Conservation (phyloP, 1,139 yeast species). For the Hansenula sp. region DNA sequence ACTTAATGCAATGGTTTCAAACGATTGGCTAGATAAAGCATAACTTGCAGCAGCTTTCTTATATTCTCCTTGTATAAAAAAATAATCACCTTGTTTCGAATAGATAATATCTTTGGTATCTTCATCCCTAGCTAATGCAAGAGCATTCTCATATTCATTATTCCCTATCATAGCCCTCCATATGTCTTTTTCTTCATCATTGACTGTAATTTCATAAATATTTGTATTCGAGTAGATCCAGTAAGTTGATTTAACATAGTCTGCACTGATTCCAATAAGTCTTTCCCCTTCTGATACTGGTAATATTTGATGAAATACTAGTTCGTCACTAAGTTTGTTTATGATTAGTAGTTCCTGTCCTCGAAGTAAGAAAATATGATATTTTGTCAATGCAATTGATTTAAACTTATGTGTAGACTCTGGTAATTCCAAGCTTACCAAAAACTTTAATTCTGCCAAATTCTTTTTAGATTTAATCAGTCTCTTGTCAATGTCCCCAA, state of each 20-base stretch:
- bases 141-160: conserved; percentile 66
- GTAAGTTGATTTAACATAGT: conserved; percentile 39
- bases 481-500: conserved; percentile 28
- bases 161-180: conserved; percentile 70
- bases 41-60: conserved; percentile 56
- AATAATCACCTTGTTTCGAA: conserved; percentile 59
- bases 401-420: conserved; percentile 28
- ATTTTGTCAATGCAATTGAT: conserved; percentile 43
- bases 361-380: conserved; percentile 45
- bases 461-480: conserved; percentile 13
- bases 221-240: conserved; percentile 53
- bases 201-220: conserved; percentile 65
- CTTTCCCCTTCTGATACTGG: conserved; percentile 34
- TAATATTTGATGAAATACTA: conserved; percentile 37
- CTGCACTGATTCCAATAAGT: conserved; percentile 57
- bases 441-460: conserved; percentile 29
- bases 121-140: conserved; percentile 39
- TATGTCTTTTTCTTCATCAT: conserved; percentile 66
- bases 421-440: conserved; percentile 36
- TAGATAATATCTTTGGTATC: conserved; percentile 50
- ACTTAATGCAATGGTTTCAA: conserved; percentile 67
- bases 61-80: conserved; percentile 32
- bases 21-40: conserved; percentile 62
- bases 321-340: conserved; percentile 45
- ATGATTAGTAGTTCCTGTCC: conserved; percentile 38